Percentiles rank a stretch among this genome's conserved stretches.
phyloP scores from a whole-genome alignment of 2,329 filamentous ascomycete species.

The Clarireedia monteithiana region DNA sequence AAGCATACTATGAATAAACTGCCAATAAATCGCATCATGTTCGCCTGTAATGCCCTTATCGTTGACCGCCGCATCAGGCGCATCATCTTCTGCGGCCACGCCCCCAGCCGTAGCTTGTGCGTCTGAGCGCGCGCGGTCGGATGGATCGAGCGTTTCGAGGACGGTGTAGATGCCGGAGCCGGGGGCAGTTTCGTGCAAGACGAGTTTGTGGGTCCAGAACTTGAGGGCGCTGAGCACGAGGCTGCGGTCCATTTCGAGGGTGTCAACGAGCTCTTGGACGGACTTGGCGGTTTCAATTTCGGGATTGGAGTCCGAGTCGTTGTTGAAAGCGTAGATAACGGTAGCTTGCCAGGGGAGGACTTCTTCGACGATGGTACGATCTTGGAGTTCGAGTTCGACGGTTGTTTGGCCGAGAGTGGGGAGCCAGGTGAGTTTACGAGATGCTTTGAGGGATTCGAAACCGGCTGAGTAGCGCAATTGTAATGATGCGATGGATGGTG shows the following conservation, averaged over 20 bases:
- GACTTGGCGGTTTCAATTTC: conserved; percentile 30
- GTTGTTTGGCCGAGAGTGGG: conserved; percentile 72
- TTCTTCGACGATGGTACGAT: conserved; percentile 65
- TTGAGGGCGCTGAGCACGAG: conserved; percentile 58
- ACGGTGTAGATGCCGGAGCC: conserved; percentile 50
- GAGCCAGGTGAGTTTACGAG: conserved; percentile 83
- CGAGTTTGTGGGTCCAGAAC: conserved; percentile 64
- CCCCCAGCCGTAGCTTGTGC: conserved; percentile 22
- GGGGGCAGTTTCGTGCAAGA: conserved; percentile 49
- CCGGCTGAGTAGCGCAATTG: conserved; percentile 65
- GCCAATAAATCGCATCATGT: conserved; percentile 69
- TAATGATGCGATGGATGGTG: conserved; percentile 46
- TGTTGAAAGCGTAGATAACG: conserved; percentile 76
- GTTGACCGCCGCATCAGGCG: conserved; percentile 24
- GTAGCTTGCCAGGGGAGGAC: conserved; percentile 80
- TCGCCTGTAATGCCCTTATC: conserved; percentile 56
- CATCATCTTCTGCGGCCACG: conserved; percentile 14
- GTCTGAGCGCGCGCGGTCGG: conserved; percentile 28
- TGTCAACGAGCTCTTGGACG: conserved; percentile 44
- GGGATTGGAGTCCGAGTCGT: conserved; percentile 16
- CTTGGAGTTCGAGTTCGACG: conserved; percentile 74
- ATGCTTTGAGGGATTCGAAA: conserved; percentile 74
- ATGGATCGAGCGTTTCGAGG: conserved; percentile 53
- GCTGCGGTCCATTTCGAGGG: conserved; percentile 65
- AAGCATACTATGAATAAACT: conserved; percentile 91